A percentile compares a stretch with the other conserved stretches of the same genome.
Evolutionary conservation across 1,139 yeast genomes (phyloP).

Genomic region (Candida dubliniensis): DNA sequence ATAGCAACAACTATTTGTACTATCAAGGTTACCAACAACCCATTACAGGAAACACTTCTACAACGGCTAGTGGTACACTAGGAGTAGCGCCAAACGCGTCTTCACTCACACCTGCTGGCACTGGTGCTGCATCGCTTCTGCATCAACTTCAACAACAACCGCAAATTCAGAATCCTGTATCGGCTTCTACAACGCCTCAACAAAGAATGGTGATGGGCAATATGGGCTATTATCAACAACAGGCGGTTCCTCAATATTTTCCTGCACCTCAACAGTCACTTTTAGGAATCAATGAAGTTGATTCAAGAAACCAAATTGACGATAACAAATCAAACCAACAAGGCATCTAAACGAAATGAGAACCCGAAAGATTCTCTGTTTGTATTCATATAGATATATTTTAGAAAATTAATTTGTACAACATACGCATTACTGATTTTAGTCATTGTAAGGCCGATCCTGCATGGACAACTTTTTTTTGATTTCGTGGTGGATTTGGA

Average conservation of each 20-base stretch:
- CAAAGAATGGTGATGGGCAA: constrained; percentile 4
- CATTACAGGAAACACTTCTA: background rate
- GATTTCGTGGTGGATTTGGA: too few relatives aligned
- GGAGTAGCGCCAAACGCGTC: background rate
- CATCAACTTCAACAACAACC: background rate
- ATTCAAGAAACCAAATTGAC: background rate
- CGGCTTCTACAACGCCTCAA: constrained; percentile 4
- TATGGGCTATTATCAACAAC: constrained; percentile 5
- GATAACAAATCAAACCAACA: constrained; percentile 3
- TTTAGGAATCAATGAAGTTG: background rate
- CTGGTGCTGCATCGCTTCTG: background rate
- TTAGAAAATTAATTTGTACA: too few relatives aligned
- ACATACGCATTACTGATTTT: too few relatives aligned
- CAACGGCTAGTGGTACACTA: background rate
- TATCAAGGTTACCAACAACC: constrained; percentile 9
- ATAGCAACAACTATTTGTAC: constrained; percentile 8
- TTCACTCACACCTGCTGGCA: constrained; percentile 1
- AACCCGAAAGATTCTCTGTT: background rate
- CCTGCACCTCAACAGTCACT: constrained; percentile 6
- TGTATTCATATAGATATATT: too few relatives aligned
- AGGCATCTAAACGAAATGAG: background rate
- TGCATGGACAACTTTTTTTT: too few relatives aligned
- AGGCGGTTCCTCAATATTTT: constrained; percentile 6
- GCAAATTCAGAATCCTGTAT: background rate
- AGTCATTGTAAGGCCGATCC: too few relatives aligned